Percentiles rank a stretch among this genome's conserved stretches.
These are phyloP conservation scores for Penicillium sp. DNA, from an alignment of 2,329 filamentous ascomycete genomes.

Conservation along the genomic window DNA sequence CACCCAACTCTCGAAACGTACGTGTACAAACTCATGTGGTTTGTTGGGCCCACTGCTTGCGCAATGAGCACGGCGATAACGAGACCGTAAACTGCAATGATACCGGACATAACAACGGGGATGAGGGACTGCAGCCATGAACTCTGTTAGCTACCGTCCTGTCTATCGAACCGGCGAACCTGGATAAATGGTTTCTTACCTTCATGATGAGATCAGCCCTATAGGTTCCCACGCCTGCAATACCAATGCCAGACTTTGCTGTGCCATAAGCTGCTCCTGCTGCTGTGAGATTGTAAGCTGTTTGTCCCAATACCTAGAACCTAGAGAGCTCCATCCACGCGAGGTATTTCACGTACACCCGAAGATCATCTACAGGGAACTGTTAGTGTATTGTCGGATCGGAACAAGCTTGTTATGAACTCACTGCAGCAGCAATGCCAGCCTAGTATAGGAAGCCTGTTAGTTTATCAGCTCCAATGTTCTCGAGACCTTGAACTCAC, in stretches of 20 bases:
- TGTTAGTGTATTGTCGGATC: slow-evolving; percentile 24
- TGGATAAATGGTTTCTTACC: slow-evolving; percentile 38
- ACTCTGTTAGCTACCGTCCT: slow-evolving; percentile 19
- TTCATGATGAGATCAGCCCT: slow-evolving; percentile 68
- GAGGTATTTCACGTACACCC: slow-evolving; percentile 44
- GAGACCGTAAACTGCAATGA: slow-evolving; percentile 95
- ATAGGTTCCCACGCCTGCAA: slow-evolving; percentile 65
- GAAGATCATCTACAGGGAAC: slow-evolving; percentile 48
- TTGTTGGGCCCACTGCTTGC: slow-evolving; percentile 72
- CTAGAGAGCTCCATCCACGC: slow-evolving; percentile 2
- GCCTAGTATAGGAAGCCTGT: slow-evolving; percentile 37
- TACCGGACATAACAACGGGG: slow-evolving; percentile 86
- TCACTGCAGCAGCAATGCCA: slow-evolving; percentile 51
- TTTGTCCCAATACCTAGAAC: slow-evolving; percentile 4
- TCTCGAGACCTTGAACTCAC: slow-evolving; percentile 43
- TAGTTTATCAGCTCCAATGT: slow-evolving; percentile 18
- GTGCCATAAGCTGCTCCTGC: slow-evolving; percentile 66
- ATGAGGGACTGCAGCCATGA: slow-evolving; percentile 44
- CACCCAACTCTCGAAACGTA: slow-evolving; percentile 44
- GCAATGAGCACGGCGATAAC: slow-evolving; percentile 96
- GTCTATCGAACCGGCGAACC: not conserved
- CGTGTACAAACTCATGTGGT: slow-evolving; percentile 80
- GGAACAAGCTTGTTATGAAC: slow-evolving; percentile 19
- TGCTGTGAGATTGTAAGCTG: slow-evolving; percentile 45
- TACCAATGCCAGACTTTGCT: slow-evolving; percentile 66